These are phyloP conservation scores for Cercospora berteroae DNA, from an alignment of 2,329 filamentous ascomycete species.

Conservation along the genomic window DNA sequence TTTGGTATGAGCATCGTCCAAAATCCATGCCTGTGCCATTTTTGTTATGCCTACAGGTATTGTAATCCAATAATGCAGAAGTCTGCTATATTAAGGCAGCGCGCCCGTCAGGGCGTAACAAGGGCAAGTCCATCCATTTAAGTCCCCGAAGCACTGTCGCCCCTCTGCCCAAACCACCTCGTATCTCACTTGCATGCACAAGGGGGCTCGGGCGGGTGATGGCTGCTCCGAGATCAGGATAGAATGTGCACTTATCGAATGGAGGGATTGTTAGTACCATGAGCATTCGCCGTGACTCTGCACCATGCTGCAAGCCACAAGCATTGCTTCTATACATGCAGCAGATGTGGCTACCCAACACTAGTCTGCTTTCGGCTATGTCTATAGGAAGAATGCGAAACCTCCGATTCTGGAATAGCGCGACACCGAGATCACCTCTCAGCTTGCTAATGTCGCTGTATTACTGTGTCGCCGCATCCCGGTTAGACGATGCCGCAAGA, in stretches of 20 bases:
- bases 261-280: background rate
- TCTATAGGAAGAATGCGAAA: background rate
- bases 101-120: background rate
- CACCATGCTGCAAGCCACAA: background rate
- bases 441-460: background rate
- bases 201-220: background rate
- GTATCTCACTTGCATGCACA: background rate
- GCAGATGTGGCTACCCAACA: background rate
- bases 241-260: background rate
- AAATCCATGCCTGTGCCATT: background rate
- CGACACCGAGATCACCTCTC: background rate
- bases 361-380: background rate
- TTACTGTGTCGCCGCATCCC: background rate
- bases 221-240: background rate
- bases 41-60: background rate
- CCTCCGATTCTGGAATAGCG: background rate
- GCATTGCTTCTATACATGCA: background rate
- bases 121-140: background rate
- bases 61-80: background rate
- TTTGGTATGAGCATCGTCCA: background rate
- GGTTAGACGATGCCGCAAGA: background rate
- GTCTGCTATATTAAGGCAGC: background rate
- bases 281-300: background rate
- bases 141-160: background rate
- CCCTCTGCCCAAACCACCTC: background rate